Percentiles rank a stretch among this genome's conserved stretches.
These are phyloP conservation scores for Cynara cardunculus DNA, from an alignment of 129 eudicot genomes.

Conservation along the genomic window DNA sequence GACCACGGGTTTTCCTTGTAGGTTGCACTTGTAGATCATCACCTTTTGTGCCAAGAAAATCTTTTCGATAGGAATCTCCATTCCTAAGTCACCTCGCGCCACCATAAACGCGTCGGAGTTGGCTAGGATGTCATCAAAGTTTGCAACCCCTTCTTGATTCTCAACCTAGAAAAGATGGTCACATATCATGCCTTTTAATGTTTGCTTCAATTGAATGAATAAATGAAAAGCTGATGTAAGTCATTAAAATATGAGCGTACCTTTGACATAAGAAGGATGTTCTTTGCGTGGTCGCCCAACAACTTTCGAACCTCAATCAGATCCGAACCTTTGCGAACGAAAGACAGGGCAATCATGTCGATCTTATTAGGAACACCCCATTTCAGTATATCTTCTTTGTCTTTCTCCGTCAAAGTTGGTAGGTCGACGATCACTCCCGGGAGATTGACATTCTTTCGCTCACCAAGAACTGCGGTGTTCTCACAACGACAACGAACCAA, in stretches of 20 bases:
- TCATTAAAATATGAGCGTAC: slow-evolving; percentile 13
- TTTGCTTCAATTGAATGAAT: background rate
- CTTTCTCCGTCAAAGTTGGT: slow-evolving; percentile 71
- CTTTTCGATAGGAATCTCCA: slow-evolving; percentile 79
- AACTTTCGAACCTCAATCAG: slow-evolving; percentile 59
- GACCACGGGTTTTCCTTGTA: slow-evolving; percentile 68
- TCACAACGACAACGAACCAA: slow-evolving; percentile 54
- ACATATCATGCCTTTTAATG: background rate
- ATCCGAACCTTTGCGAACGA: slow-evolving; percentile 79
- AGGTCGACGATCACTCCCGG: slow-evolving; percentile 70
- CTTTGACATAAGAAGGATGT: slow-evolving; percentile 74
- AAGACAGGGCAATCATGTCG: slow-evolving; percentile 71
- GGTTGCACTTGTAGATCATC: slow-evolving; percentile 70
- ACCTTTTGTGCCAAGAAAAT: slow-evolving; percentile 71
- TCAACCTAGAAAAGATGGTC: slow-evolving; percentile 44
- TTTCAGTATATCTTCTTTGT: slow-evolving; percentile 60
- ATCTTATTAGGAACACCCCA: slow-evolving; percentile 83
- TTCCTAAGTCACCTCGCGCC: slow-evolving; percentile 70
- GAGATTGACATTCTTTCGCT: slow-evolving; percentile 57
- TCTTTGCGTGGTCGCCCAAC: slow-evolving; percentile 56
- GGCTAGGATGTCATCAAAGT: slow-evolving; percentile 64
- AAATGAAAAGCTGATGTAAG: background rate
- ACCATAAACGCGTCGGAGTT: slow-evolving; percentile 78
- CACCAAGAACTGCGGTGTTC: slow-evolving; percentile 57
- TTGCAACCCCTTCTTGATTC: slow-evolving; percentile 76